Conservation (phyloP, 2,329 filamentous ascomycete genomes). For the Diaporthe velutina region DNA sequence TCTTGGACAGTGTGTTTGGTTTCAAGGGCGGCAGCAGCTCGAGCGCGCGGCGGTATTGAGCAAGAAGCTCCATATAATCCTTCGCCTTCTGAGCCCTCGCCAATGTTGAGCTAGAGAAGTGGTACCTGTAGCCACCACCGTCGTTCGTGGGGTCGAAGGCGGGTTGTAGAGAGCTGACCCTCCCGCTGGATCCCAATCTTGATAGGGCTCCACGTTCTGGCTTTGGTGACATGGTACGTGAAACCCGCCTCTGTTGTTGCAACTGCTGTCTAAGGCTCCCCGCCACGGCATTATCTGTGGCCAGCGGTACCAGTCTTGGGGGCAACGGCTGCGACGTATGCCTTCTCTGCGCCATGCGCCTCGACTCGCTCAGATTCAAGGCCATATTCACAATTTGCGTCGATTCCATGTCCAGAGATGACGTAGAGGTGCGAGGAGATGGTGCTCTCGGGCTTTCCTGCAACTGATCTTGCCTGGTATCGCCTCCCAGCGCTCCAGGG, state of each 20-base stretch:
- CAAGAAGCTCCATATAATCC: slow-evolving; percentile 85
- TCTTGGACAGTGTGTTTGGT: slow-evolving; percentile 50
- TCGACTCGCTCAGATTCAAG: slow-evolving; percentile 86
- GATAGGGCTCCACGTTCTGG: slow-evolving; percentile 58
- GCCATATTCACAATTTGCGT: slow-evolving; percentile 95
- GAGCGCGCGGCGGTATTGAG: slow-evolving; percentile 86
- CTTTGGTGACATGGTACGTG: slow-evolving; percentile 72
- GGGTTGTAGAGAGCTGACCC: slow-evolving; percentile 60
- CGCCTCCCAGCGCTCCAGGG: background rate
- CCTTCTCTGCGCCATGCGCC: slow-evolving; percentile 72
- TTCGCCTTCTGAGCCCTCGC: slow-evolving; percentile 87
- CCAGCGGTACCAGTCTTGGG: slow-evolving; percentile 64
- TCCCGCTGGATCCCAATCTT: slow-evolving; percentile 56
- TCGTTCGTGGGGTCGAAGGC: slow-evolving; percentile 57
- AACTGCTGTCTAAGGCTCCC: slow-evolving; percentile 76
- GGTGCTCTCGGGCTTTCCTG: slow-evolving; percentile 45
- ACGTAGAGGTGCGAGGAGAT: slow-evolving; percentile 44
- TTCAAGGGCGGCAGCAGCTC: slow-evolving; percentile 82
- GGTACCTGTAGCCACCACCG: slow-evolving; percentile 68
- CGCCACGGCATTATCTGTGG: slow-evolving; percentile 62
- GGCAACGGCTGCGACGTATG: slow-evolving; percentile 65
- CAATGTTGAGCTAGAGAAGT: slow-evolving; percentile 84
- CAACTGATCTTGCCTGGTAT: slow-evolving; percentile 43
- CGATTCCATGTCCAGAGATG: slow-evolving; percentile 77
- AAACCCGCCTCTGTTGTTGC: slow-evolving; percentile 77